phyloP scores from a whole-genome alignment of 495 filamentous ascomycete genomes.

The Xylaria scruposa region DNA sequence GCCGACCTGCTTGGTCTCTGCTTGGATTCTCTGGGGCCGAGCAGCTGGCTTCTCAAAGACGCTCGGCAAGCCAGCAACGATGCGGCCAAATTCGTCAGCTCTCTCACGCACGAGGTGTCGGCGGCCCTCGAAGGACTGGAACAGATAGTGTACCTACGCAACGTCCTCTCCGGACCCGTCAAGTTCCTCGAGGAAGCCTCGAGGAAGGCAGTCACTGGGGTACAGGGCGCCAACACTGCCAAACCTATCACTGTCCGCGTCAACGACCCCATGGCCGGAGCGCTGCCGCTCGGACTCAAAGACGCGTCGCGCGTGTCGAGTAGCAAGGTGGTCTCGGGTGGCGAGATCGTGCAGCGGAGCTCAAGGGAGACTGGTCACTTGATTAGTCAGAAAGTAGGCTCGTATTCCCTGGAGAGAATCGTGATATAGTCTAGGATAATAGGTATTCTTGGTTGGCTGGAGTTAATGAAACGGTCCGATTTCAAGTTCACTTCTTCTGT shows the following conservation, averaged over 20 bases:
- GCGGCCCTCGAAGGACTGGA: slow-evolving; percentile 78
- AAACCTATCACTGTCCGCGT: slow-evolving; percentile 33
- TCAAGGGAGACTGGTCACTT: slow-evolving; percentile 73
- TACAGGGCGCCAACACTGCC: slow-evolving; percentile 11
- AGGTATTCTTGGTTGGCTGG: neutral
- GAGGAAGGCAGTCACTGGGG: slow-evolving; percentile 23
- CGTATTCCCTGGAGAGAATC: slow-evolving; percentile 80
- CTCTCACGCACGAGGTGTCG: slow-evolving; percentile 75
- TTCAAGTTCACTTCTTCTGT: neutral
- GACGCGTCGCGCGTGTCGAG: slow-evolving; percentile 56
- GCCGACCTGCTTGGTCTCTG: slow-evolving; percentile 74
- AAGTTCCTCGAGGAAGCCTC: slow-evolving; percentile 63
- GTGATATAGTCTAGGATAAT: slow-evolving; percentile 26
- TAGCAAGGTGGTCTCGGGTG: slow-evolving; percentile 65
- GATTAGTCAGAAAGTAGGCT: slow-evolving; percentile 71
- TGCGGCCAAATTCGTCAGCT: slow-evolving; percentile 66
- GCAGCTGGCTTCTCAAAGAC: slow-evolving; percentile 76
- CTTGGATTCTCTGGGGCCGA: slow-evolving; percentile 83
- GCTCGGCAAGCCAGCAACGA: slow-evolving; percentile 57
- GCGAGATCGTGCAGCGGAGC: slow-evolving; percentile 68
- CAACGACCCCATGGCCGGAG: slow-evolving; percentile 39
- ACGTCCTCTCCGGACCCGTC: slow-evolving; percentile 72
- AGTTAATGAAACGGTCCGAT: neutral
- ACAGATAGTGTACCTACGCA: slow-evolving; percentile 72
- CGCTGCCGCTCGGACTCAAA: slow-evolving; percentile 77